phyloP scores from a whole-genome alignment of 805 yeast genomes.

The Metschnikowia similis region DNA sequence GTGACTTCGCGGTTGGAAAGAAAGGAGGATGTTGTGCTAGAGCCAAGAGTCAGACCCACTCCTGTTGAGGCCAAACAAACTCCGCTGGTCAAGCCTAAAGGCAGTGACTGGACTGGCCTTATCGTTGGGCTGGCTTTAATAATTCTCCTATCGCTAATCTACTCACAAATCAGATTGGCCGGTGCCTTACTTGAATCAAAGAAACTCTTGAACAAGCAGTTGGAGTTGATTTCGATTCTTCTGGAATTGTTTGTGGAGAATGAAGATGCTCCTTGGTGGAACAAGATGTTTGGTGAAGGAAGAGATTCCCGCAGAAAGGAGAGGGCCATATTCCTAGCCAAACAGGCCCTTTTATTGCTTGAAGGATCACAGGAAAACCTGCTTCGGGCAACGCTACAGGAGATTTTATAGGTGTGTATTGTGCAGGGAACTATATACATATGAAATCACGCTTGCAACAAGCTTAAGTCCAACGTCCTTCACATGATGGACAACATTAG shows the following conservation, averaged over 20 bases:
- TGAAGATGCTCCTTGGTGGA: conserved; percentile 3
- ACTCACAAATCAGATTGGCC: conserved; percentile 5
- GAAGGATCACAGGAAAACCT: conserved; percentile 3
- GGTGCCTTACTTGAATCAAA: conserved; percentile 3
- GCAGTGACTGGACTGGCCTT: not conserved
- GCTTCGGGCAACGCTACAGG: conserved; percentile 3
- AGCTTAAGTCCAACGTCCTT: too few relatives aligned
- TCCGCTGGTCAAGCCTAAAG: not conserved
- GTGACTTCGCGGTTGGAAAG: not conserved
- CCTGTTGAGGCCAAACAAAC: not conserved
- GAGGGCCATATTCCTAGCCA: conserved; percentile 7
- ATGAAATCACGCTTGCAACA: not conserved
- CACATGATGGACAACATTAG: too few relatives aligned
- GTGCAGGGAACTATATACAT: conserved; percentile 6
- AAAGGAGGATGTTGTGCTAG: not conserved
- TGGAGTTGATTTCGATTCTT: conserved; percentile 6
- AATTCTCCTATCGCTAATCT: not conserved
- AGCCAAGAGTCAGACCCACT: not conserved
- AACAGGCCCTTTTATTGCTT: conserved; percentile 7
- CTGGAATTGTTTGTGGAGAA: conserved; percentile 3
- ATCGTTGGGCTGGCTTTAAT: not conserved
- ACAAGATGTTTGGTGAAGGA: not conserved
- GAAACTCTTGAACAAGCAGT: conserved; percentile 8
- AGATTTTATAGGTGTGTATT: not conserved
- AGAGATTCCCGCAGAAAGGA: conserved; percentile 2